These are phyloP conservation scores for Phylloporus sp. DNA, from an alignment of 768 basidiomycete genomes.

Conservation along the genomic window DNA sequence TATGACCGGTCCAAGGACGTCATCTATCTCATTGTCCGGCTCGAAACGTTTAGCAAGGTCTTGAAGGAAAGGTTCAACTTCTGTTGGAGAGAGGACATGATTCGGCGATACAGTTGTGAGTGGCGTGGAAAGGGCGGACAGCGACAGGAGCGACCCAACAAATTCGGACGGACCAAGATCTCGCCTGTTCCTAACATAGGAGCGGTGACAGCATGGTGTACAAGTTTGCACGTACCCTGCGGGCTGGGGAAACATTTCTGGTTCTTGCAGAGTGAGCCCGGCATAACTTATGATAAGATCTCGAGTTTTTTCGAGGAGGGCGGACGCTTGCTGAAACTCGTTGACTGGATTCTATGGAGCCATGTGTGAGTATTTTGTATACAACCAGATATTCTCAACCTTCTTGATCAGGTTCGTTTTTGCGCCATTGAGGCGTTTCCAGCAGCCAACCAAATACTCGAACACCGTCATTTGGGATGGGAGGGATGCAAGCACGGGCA, in stretches of 20 bases:
- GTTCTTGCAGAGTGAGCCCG: constrained; percentile 85
- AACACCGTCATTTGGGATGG: constrained; percentile 76
- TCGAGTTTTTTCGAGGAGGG: constrained; percentile 70
- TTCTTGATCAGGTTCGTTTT: constrained; percentile 56
- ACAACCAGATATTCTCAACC: constrained; percentile 33
- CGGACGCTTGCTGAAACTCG: constrained; percentile 56
- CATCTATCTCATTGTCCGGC: constrained; percentile 70
- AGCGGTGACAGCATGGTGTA: background rate
- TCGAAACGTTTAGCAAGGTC: constrained; percentile 82
- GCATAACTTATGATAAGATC: constrained; percentile 83
- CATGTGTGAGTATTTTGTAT: constrained; percentile 33
- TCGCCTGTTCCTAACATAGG: constrained; percentile 41
- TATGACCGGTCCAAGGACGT: constrained; percentile 73
- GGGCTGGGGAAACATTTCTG: constrained; percentile 93
- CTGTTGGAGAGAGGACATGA: constrained; percentile 54
- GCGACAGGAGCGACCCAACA: constrained; percentile 70
- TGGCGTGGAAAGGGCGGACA: constrained; percentile 65
- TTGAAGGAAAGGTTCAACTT: constrained; percentile 75
- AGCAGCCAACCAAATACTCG: constrained; percentile 86
- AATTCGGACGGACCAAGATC: constrained; percentile 75
- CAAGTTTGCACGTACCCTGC: constrained; percentile 44
- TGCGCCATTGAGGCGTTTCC: constrained; percentile 75
- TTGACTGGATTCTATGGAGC: constrained; percentile 44
- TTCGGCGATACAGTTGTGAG: constrained; percentile 47
- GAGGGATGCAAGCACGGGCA: constrained; percentile 68